A percentile compares a stretch with the other conserved stretches of the same genome.
Evolutionary conservation across 75 land plant genomes (phyloP).

Genomic region (Picea sitchensis): DNA sequence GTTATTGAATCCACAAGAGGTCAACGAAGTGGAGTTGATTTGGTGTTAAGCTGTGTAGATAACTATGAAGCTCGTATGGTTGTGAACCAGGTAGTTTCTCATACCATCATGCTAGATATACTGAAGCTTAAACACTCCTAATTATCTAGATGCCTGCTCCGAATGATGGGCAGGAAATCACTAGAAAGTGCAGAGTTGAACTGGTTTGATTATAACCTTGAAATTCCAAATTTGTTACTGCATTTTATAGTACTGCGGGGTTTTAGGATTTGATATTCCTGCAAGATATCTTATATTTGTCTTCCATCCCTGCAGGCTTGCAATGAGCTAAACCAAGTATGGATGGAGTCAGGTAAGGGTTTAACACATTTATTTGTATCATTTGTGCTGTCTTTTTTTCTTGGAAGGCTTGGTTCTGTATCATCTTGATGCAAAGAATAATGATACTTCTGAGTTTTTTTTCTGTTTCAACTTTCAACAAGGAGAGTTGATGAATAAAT

Average conservation of each 20-base stretch:
- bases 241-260: not conserved
- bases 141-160: not conserved
- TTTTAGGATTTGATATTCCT: not conserved
- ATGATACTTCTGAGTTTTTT: too few relatives aligned
- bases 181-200: not conserved
- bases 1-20: conserved; percentile 27
- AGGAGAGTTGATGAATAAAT: not conserved
- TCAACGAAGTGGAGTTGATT: conserved; percentile 80
- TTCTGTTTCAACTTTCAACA: not conserved
- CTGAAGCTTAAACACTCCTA: not conserved
- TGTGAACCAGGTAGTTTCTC: conserved; percentile 79
- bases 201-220: not conserved
- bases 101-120: not conserved
- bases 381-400: not conserved
- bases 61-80: conserved; percentile 99
- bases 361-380: not conserved
- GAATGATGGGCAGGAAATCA: not conserved
- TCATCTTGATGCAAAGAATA: not conserved
- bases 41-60: conserved; percentile 96
- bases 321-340: conserved; percentile 91
- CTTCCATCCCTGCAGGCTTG: conserved; percentile 61
- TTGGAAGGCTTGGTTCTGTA: not conserved
- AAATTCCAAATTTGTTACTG: not conserved
- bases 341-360: conserved; percentile 96
- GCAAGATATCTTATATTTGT: conserved; percentile 2